Evolutionary conservation across 2,329 filamentous ascomycete species (phyloP), one percentile per base, ranked within the genome.

Genomic region (Alternaria sp.): DNA sequence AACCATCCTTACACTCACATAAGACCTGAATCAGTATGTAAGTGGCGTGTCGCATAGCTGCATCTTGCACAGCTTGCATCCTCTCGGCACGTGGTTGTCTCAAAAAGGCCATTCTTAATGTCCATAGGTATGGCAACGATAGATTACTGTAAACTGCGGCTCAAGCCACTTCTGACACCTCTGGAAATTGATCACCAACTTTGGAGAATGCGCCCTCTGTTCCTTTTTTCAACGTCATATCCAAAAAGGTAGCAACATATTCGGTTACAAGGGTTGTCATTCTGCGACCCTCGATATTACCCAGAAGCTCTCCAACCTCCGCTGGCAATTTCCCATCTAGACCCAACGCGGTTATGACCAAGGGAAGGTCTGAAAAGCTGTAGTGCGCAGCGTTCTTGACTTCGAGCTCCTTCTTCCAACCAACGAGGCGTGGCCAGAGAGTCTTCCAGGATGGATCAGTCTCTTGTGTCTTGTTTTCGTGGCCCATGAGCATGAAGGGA

Each of bases 401-500:
- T 54, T 73, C 71, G 14, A 69, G 54, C 38, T 74, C 71, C 30
- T 61, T 68, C 59, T 72, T 74, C 72, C 72, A 74, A 7, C 67
- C 63, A 11, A 43, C 64, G 22, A 74, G 36, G 1, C 62, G 53
- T 11, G 67, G 61, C 72, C 70, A 75, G 2, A 63, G 59, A 0
- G 62, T 47, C 38, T 68, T 67, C 72, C 72, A 75, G 3, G 72
- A 67, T 2, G 69, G 66, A 51, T 75, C 72, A 0, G 69, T 74
- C 8, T 61, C 65, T 59, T 69, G 69, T 18, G 70, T 73, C 46
- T 74, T 71, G 43, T 73, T 73, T 5, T 71, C 70, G 38, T 73
- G 70, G 8, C 71, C 72, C 16, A 72, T 57, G 1, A 73, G 54
- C 63, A 72, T 64, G 53, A 74, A 71, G 5, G 67, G 72, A 4